Base-by-base conservation (phyloP, 2,329 filamentous ascomycete species). In the Aureobasidium sp. region DNA sequence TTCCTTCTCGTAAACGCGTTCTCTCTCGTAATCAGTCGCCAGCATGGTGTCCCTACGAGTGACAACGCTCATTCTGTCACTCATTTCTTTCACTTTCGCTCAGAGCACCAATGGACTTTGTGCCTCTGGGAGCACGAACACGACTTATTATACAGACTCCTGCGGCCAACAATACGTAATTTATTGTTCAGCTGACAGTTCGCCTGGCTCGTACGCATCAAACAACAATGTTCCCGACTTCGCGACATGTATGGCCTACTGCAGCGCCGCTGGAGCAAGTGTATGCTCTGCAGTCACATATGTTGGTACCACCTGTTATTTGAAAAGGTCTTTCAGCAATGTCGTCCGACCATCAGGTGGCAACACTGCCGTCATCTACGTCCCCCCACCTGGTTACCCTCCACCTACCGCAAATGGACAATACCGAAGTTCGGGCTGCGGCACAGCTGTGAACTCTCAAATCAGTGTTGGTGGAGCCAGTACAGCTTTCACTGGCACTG, bases 371-470 rank as follows among this genome's bases (percentile, higher is more conserved):
- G 35, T 29, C 1, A 39, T 60, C 6, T 60, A 52, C 29, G 15
- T 29, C 9, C 11, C 57, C 1, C 11, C 24, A 12, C 59, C 59
- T 11, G 40, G 12, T 17, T 65, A 65, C n/a, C 64, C 64, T 12
- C 44, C 62, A 5, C 64, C 64, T 3, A 48, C 53, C 22, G 9
- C 60, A 22, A 63, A 62, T 33, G 61, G 63, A 17, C 48, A 63
- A 15, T 66, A 65, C 37, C 62, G 66, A n/a, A 69, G 67, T 2
- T 63, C 64, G n/a, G 69, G 69, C 2, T 71, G 69, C 39, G 67
- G 67, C 14, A 17, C 27, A 19, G 29, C 67, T 6, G 52, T 71
- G n/a, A 65, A 66, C 8, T 59, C 64, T 24, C 64, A 62, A 14
- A 58, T 69, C 22, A 62, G 44, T 4, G 52, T 66, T 11, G 63